Evolutionary conservation across 192 early-diverging fungal species (phyloP), one percentile per base, ranked within the genome.

Genomic region (Obelidium mucronatum): DNA sequence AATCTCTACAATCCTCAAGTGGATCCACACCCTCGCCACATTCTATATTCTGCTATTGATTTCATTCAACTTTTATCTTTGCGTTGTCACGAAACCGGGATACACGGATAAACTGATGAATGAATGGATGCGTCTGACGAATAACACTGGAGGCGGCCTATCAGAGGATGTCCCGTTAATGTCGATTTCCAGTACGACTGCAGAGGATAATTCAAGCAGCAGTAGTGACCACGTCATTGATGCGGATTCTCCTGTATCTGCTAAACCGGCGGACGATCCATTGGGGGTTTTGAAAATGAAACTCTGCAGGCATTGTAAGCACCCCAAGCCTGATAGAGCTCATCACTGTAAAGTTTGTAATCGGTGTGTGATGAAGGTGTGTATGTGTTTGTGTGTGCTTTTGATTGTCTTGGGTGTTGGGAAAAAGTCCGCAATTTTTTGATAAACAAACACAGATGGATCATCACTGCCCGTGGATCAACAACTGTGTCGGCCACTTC

Each of bases 401-500:
- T n/a, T 15, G n/a, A 51, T 11, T n/a, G 48, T n/a, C 13, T 51
- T 51, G 8, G 11, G 11, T 11, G 8, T 51, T 51, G 48, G n/a
- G 11, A 15, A 22, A 51, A 15, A 51, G 48, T n/a, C n/a, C 48
- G 48, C 48, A 22, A 15, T 51, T 51, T n/a, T 51, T n/a, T n/a
- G n/a, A n/a, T n/a, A n/a, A n/a, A n/a, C 48, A 51, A 51, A 15
- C 48, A 51, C 48, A 51, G 63, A 85, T 87, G 84, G 84, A 87
- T 62, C 82, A 84, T 70, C 33, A 63, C 56, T 59, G 75, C 40
- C 75, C 75, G 39, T 84, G 82, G 84, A 80, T 84, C 5, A 69
- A 78, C 52, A 84, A 86, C 70, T 86, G 84, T 74, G 87, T 88
- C 3, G 87, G 87, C 11, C 70, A 78, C 62, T 34, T 78, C 64